These are phyloP conservation scores for Pythium brachiatum DNA, from an alignment of 352 stramenopile genomes.

Conservation along the genomic window DNA sequence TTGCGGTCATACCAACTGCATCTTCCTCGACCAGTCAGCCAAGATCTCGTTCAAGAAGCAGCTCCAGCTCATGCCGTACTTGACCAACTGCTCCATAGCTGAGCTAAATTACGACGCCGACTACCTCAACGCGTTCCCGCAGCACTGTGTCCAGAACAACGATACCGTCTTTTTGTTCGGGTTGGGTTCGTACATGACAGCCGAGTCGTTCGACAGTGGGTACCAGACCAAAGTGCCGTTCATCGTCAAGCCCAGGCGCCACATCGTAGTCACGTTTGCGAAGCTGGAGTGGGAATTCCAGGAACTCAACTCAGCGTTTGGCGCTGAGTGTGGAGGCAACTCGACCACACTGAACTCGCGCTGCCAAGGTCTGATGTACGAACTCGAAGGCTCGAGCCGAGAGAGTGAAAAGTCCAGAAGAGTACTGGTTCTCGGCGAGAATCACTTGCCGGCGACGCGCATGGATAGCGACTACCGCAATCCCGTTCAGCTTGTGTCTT, in stretches of 20 bases:
- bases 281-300: slow-evolving; percentile 16
- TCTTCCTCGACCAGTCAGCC: too few species aligned
- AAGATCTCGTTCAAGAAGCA: slow-evolving; percentile 35
- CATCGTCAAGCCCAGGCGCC: slow-evolving; percentile 5
- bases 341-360: neutral
- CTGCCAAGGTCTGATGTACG: slow-evolving; percentile 12
- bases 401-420: slow-evolving; percentile 4
- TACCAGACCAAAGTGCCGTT: neutral
- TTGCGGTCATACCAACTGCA: slow-evolving; percentile 29
- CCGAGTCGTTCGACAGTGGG: slow-evolving; percentile 18
- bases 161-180: slow-evolving; percentile 40
- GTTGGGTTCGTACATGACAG: slow-evolving; percentile 29
- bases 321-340: slow-evolving; percentile 2
- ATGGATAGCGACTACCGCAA: slow-evolving; percentile 7
- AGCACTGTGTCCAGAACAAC: slow-evolving; percentile 19
- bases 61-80: slow-evolving; percentile 34
- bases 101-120: slow-evolving; percentile 37
- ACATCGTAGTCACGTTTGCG: slow-evolving; percentile 11
- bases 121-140: slow-evolving; percentile 35
- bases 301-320: slow-evolving; percentile 7
- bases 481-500: slow-evolving; percentile 26
- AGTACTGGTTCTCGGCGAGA: slow-evolving; percentile 9
- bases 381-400: neutral
- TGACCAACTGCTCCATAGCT: slow-evolving; percentile 31
- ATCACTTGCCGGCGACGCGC: slow-evolving; percentile 6